Evolutionary conservation across 768 basidiomycete genomes (phyloP), one percentile per base, ranked within the genome.

Genomic region (Boletus insuetus): DNA sequence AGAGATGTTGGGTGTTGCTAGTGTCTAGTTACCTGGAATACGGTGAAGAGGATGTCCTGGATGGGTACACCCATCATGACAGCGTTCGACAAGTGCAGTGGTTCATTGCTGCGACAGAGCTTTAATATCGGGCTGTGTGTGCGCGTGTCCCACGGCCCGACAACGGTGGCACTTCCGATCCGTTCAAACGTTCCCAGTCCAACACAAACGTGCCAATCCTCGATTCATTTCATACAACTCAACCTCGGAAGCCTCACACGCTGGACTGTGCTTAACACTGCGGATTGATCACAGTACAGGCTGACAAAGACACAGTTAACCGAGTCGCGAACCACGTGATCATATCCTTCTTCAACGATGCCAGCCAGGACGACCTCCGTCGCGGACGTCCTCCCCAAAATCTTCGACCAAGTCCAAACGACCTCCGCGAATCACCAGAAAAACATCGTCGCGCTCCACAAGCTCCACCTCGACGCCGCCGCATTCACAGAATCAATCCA

Each of bases 361-460:
- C 61, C 60, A n/a, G 61, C 60, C 1, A 49, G 38, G 40, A 42
- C 49, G 32, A 34, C 35, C 26, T 13, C 49, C 12, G 49, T 62
- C 32, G 31, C 39, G 11, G 61, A 66, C 0, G 56, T 49, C 0
- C 58, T 65, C 41, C 58, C 64, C 1, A 82, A 79, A 34, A 89
- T 94, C 42, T 91, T 95, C 58, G 83, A 89, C 29, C 89, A 96
- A 72, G 89, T 79, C 0, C 91, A 94, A 68, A 74, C 68, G 8
- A 83, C 87, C 0, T 70, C 78, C 14, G 84, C 89, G 10, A 94
- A 91, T 68, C 94, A 98, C 70, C 85, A 87, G 58, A 97, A 97
- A 78, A 96, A 97, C 72, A 76, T 86, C 48, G 86, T 92, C 40
- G 83, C 85, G 0, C 80, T 97, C 4, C 78, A 91, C 76, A 92